Evolutionary conservation across 139 green algal genomes (phyloP), one percentile per base, ranked within the genome.

Genomic region (Penium margaritaceum): DNA sequence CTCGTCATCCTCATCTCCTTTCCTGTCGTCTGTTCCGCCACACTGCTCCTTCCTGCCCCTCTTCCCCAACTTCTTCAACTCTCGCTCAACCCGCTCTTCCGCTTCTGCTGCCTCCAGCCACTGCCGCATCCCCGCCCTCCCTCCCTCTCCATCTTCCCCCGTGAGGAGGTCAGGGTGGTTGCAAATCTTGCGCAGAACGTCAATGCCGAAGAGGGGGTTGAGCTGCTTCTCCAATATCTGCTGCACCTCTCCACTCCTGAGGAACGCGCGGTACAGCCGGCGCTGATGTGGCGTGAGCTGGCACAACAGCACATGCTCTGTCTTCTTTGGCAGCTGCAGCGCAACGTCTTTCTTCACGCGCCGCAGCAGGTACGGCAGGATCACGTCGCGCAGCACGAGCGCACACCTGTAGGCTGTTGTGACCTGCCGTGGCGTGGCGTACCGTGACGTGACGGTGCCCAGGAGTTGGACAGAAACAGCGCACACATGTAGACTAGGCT

Each of bases 231-330:
- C 71, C 14, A 89, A 63, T 27, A 85, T 80, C 38, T 71, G 58
- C 69, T 89, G 61, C 60, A 82, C 36, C 75, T 82, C 77, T 17
- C 21, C 36, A 34, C 61, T 76, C 12, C n/a, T 53, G 30, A 81
- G 51, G 34, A 82, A 86, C 7, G 72, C 66, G 19, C 77, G 79
- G 88, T 99, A 99, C 61, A 95, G 76, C 24, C 91, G 84, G 0
- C 87, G 80, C 85, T 98, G 94, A 55, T 93, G 84, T 30, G 60
- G 15, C 5, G 83, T 91, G 67, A 99, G 84, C 30, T 62, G 81
- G 81, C 92, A 97, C 77, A 98, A 97, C 34, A 98, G 84, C 44
- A 98, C 94, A 76, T 93, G 88, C 81, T 98, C 94, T 39, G 91
- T 97, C 83, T 98, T 97, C 35, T 87, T 86, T 9, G 94, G 94